phyloP scores from a whole-genome alignment of 345 rosid genomes.

The Moricandia arvensis region DNA sequence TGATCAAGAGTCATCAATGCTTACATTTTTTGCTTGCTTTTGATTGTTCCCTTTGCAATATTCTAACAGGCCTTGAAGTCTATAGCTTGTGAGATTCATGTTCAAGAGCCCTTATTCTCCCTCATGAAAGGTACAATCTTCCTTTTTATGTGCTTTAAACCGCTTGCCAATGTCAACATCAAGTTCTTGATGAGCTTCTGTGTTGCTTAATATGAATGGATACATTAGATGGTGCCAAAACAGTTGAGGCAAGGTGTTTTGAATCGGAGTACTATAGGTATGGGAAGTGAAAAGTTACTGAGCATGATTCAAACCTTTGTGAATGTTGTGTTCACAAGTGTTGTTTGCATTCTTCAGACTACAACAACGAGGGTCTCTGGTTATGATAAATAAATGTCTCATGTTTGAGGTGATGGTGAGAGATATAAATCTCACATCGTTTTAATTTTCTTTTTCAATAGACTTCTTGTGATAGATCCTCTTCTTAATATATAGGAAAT shows the following conservation, averaged over 20 bases:
- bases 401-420: constrained; percentile 66
- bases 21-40: constrained; percentile 11
- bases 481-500: constrained; percentile 43
- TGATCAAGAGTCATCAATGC: neutral
- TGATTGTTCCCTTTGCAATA: neutral
- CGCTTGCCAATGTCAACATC: neutral
- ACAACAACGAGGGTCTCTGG: constrained; percentile 39
- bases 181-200: constrained; percentile 8
- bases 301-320: neutral
- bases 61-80: constrained; percentile 40
- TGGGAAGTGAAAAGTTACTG: neutral
- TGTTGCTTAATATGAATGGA: constrained; percentile 14
- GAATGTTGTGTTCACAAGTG: constrained; percentile 6
- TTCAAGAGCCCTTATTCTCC: constrained; percentile 53
- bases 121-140: constrained; percentile 50
- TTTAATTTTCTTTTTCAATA: constrained; percentile 6
- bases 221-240: constrained; percentile 46
- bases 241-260: constrained; percentile 53
- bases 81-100: constrained; percentile 42
- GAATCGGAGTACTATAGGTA: constrained; percentile 42
- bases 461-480: neutral
- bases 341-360: constrained; percentile 49
- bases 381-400: constrained; percentile 59
- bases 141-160: neutral
- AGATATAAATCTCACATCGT: neutral